Conservation (phyloP, 2,329 filamentous ascomycete genomes). For the Parastagonospora avenae region DNA sequence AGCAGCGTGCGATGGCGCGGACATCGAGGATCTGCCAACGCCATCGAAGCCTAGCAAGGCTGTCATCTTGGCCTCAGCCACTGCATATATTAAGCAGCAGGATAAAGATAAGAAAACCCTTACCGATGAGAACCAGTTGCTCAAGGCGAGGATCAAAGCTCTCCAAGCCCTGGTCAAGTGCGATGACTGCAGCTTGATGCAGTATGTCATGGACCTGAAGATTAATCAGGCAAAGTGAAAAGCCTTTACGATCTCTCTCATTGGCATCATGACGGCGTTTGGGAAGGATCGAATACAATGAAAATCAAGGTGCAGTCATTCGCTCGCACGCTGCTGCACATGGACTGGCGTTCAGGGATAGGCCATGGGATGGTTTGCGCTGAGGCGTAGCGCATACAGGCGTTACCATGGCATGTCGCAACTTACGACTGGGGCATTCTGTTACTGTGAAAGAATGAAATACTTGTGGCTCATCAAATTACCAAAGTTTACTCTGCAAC, state of each 20-base stretch:
- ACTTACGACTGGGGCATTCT: too few relatives aligned
- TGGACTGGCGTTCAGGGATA: too few relatives aligned
- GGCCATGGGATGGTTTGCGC: too few relatives aligned
- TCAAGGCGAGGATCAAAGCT: conserved; percentile 49
- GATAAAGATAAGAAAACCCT: conserved; percentile 50
- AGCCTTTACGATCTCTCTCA: neutral
- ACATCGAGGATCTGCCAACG: conserved; percentile 51
- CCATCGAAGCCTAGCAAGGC: conserved; percentile 52
- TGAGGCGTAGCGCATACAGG: too few relatives aligned
- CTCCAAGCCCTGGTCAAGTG: conserved; percentile 53
- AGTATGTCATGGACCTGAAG: conserved; percentile 50
- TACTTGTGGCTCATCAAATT: too few relatives aligned
- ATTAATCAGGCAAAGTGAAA: conserved; percentile 35
- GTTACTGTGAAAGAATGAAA: too few relatives aligned
- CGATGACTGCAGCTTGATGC: conserved; percentile 53
- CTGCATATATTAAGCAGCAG: conserved; percentile 54
- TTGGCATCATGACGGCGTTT: too few relatives aligned
- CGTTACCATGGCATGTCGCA: too few relatives aligned
- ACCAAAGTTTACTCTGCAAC: too few relatives aligned
- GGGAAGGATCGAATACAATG: neutral
- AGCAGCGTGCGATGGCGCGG: conserved; percentile 44
- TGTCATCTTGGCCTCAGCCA: conserved; percentile 53
- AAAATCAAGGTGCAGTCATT: neutral
- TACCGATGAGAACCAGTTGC: conserved; percentile 45
- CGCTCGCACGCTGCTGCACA: too few relatives aligned